A percentile compares a stretch with the other conserved stretches of the same genome.
phyloP scores from a whole-genome alignment of 441 rosid genomes.

The Populus tomentosa region DNA sequence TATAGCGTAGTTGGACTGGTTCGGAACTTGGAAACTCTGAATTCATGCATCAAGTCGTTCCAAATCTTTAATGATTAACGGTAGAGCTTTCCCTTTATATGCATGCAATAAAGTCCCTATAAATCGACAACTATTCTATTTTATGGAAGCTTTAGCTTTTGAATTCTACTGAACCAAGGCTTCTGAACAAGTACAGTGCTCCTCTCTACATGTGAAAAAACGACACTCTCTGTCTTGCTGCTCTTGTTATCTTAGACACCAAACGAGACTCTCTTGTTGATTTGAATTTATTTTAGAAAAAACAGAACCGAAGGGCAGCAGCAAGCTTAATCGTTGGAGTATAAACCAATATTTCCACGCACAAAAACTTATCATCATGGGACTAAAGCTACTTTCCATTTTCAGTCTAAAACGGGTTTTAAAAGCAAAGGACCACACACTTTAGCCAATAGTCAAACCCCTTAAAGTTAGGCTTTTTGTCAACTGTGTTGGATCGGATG shows the following conservation, averaged over 20 bases:
- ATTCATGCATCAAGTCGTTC: neutral
- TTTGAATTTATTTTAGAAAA: no score
- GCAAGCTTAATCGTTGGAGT: neutral
- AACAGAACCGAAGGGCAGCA: neutral
- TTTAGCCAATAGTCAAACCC: constrained; percentile 21
- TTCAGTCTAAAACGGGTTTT: neutral
- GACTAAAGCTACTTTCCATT: neutral
- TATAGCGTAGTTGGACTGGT: neutral
- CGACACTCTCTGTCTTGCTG: no score
- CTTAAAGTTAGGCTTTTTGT: constrained; percentile 34
- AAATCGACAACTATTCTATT: neutral
- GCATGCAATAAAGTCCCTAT: neutral
- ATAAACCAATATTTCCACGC: neutral
- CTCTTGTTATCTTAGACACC: no score
- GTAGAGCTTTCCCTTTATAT: neutral
- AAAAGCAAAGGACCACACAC: neutral
- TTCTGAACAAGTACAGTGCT: neutral
- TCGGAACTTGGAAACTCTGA: neutral
- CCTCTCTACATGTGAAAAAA: neutral
- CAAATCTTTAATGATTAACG: neutral
- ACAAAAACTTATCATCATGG: neutral
- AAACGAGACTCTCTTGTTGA: no score
- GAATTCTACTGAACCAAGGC: neutral
- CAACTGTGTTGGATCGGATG: neutral
- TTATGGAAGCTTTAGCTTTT: neutral